These are phyloP conservation scores for Cryptococcus deneoformans DNA, from an alignment of 1,284 basidiomycete species.

Conservation along the genomic window DNA sequence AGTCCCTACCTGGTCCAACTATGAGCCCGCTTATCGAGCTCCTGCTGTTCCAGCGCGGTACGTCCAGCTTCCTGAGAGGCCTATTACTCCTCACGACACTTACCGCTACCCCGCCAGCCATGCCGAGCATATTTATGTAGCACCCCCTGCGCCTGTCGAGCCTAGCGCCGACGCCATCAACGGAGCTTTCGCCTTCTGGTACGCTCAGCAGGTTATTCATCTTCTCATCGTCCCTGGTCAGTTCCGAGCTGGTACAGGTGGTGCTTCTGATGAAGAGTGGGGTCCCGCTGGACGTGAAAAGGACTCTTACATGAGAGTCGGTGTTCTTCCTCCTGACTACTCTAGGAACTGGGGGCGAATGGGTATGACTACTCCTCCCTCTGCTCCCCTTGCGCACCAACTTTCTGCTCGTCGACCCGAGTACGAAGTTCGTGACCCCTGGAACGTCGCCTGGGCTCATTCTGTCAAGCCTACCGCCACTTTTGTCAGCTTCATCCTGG, in stretches of 20 bases:
- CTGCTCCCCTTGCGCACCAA: neutral
- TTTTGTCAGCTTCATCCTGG: slow-evolving; percentile 32
- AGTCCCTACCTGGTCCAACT: slow-evolving; percentile 1
- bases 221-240: slow-evolving; percentile 27
- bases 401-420: slow-evolving; percentile 6
- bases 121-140: slow-evolving; percentile 14
- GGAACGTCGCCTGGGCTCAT: slow-evolving; percentile 13
- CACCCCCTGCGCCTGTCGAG: slow-evolving; percentile 4
- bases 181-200: slow-evolving; percentile 25
- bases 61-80: slow-evolving; percentile 12
- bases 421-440: slow-evolving; percentile 23
- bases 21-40: slow-evolving; percentile 9
- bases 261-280: slow-evolving; percentile 26
- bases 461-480: slow-evolving; percentile 11
- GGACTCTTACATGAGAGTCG: slow-evolving; percentile 22
- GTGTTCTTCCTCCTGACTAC: slow-evolving; percentile 13
- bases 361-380: slow-evolving; percentile 19
- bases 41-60: slow-evolving; percentile 12
- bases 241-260: slow-evolving; percentile 27
- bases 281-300: slow-evolving; percentile 19
- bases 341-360: slow-evolving; percentile 23
- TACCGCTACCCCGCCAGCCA: slow-evolving; percentile 18
- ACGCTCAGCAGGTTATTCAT: slow-evolving; percentile 25
- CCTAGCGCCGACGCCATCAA: slow-evolving; percentile 11
- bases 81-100: slow-evolving; percentile 20